Evolutionary conservation across 2,329 filamentous ascomycete species (phyloP).

Genomic region (Xylaria multiplex): DNA sequence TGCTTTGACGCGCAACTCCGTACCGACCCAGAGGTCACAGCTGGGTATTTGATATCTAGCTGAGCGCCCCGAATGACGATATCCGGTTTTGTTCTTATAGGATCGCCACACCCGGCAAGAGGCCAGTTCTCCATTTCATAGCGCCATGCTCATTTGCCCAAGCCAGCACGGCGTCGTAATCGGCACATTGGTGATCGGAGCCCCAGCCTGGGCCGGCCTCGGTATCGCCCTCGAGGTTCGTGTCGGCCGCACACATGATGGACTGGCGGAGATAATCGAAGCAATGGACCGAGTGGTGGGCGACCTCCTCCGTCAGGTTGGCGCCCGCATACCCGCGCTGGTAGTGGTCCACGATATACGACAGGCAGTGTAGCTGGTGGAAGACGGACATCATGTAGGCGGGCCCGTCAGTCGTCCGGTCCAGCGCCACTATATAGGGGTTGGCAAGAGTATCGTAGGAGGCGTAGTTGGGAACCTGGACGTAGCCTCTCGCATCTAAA

Average conservation of each 20-base stretch:
- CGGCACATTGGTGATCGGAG: slow-evolving; percentile 50
- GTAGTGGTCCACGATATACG: slow-evolving; percentile 50
- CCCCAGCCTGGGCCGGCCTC: slow-evolving; percentile 52
- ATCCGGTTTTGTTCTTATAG: slow-evolving; percentile 27
- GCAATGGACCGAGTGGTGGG: slow-evolving; percentile 53
- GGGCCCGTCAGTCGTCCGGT: slow-evolving; percentile 49
- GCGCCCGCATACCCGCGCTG: slow-evolving; percentile 50
- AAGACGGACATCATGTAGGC: slow-evolving; percentile 54
- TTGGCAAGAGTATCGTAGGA: slow-evolving; percentile 46
- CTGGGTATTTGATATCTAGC: no score
- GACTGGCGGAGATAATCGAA: slow-evolving; percentile 54
- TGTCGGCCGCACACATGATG: slow-evolving; percentile 52
- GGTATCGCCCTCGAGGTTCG: slow-evolving; percentile 53
- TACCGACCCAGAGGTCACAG: neutral
- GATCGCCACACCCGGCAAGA: slow-evolving; percentile 44
- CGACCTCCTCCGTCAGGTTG: slow-evolving; percentile 49
- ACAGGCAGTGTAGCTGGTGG: slow-evolving; percentile 54
- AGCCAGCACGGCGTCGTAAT: slow-evolving; percentile 50
- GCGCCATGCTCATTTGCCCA: slow-evolving; percentile 51
- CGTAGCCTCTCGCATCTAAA: slow-evolving; percentile 49
- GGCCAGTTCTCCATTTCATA: slow-evolving; percentile 48
- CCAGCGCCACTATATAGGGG: slow-evolving; percentile 47
- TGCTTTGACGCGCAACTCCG: no score
- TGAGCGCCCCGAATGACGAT: neutral
- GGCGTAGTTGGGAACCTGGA: slow-evolving; percentile 46